These are phyloP conservation scores for Ophiostoma ulmi DNA, from an alignment of 2,329 filamentous ascomycete genomes.

Conservation along the genomic window DNA sequence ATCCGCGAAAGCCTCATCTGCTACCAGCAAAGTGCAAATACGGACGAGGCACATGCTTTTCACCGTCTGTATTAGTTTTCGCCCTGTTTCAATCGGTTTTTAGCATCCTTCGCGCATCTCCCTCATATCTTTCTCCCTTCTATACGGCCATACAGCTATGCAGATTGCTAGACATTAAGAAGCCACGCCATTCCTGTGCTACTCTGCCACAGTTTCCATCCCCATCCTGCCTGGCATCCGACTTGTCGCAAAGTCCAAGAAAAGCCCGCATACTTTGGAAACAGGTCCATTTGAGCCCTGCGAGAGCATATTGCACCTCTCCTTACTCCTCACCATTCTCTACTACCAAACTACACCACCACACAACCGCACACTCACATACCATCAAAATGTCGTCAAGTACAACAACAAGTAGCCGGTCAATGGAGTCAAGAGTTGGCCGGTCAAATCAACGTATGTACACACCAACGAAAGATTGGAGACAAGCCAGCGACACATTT, in stretches of 20 bases:
- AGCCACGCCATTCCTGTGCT: slow-evolving; percentile 12
- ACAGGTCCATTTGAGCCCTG: background rate
- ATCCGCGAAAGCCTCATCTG: background rate
- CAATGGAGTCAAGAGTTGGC: slow-evolving; percentile 70
- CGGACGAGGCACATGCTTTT: background rate
- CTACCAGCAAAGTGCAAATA: background rate
- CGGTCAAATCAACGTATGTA: slow-evolving; percentile 76
- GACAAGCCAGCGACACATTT: no score
- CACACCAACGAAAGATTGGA: background rate
- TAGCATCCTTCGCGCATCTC: background rate
- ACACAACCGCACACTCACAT: background rate
- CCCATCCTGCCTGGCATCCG: no score
- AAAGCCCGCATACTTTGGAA: background rate
- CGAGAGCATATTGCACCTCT: background rate
- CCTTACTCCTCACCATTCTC: background rate
- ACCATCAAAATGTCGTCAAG: slow-evolving; percentile 24
- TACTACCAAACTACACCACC: background rate
- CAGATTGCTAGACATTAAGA: slow-evolving; percentile 15
- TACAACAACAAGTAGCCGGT: slow-evolving; percentile 39
- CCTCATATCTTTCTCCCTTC: background rate
- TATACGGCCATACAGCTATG: background rate
- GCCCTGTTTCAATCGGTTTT: background rate
- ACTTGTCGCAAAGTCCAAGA: background rate
- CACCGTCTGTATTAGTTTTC: background rate
- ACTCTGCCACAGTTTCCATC: background rate